A percentile compares a stretch with the other conserved stretches of the same genome.
Conservation (phyloP, 257 asterid species). For the Nicotiana benthamiana region DNA sequence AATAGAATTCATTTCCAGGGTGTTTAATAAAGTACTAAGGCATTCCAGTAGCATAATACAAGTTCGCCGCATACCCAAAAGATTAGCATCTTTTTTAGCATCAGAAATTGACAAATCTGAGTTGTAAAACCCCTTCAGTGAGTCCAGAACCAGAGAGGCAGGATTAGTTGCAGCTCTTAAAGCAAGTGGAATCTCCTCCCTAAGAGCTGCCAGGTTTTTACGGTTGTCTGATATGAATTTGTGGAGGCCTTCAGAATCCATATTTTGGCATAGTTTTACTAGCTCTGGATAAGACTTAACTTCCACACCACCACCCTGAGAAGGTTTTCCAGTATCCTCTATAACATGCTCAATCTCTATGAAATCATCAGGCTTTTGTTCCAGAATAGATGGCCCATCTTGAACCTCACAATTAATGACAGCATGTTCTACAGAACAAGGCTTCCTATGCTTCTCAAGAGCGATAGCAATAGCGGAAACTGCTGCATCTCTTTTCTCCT, state of each 20-base stretch:
- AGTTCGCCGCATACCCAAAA: slow-evolving; percentile 83
- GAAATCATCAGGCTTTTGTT: slow-evolving; percentile 31
- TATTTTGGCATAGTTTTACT: slow-evolving; percentile 68
- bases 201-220: slow-evolving; percentile 69
- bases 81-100: slow-evolving; percentile 72
- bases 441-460: slow-evolving; percentile 39
- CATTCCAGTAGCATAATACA: slow-evolving; percentile 98
- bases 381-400: slow-evolving; percentile 30
- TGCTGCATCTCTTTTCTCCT: slow-evolving; percentile 95
- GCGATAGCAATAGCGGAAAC: slow-evolving; percentile 68
- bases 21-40: slow-evolving; percentile 51
- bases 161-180: slow-evolving; percentile 70
- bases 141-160: slow-evolving; percentile 71
- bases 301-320: slow-evolving; percentile 29
- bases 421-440: slow-evolving; percentile 31
- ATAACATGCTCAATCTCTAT: slow-evolving; percentile 23
- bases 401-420: slow-evolving; percentile 22
- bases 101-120: slow-evolving; percentile 43
- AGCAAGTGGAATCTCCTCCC: slow-evolving; percentile 88
- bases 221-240: slow-evolving; percentile 94
- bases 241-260: slow-evolving; percentile 85
- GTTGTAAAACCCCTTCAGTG: slow-evolving; percentile 82
- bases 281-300: slow-evolving; percentile 76
- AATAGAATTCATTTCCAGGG: slow-evolving; percentile 33
- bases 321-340: slow-evolving; percentile 24